These are phyloP conservation scores for Ilyonectria robusta DNA, from an alignment of 2,329 filamentous ascomycete genomes.

Conservation along the genomic window DNA sequence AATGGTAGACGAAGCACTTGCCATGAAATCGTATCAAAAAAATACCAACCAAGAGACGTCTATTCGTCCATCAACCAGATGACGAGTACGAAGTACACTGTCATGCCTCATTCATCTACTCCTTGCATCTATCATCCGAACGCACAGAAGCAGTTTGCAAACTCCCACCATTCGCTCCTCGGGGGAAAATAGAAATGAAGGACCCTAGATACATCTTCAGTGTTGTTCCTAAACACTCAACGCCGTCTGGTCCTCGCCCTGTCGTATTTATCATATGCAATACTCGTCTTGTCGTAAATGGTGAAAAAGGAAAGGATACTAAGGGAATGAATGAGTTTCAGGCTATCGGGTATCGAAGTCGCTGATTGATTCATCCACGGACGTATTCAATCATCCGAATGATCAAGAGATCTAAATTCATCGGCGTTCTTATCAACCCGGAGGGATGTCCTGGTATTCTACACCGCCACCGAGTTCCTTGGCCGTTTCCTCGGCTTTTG, in stretches of 20 bases:
- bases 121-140: neutral
- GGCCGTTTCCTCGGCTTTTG: constrained; percentile 42
- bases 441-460: neutral
- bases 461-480: constrained; percentile 37
- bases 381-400: neutral
- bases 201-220: constrained; percentile 5
- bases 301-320: constrained; percentile 6
- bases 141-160: neutral
- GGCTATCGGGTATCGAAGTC: neutral
- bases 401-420: neutral
- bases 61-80: no score
- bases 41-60: no score
- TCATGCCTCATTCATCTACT: no score
- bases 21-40: no score
- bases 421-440: neutral
- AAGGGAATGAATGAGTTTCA: neutral
- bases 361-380: neutral
- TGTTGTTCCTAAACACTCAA: constrained; percentile 28
- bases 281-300: constrained; percentile 30
- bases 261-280: constrained; percentile 40
- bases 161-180: neutral
- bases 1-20: no score
- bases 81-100: no score
- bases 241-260: constrained; percentile 33
- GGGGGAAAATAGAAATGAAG: neutral